A percentile compares a stretch with the other conserved stretches of the same genome.
Evolutionary conservation across 2,329 filamentous ascomycete species (phyloP).

Genomic region (Fusarium ambrosium): DNA sequence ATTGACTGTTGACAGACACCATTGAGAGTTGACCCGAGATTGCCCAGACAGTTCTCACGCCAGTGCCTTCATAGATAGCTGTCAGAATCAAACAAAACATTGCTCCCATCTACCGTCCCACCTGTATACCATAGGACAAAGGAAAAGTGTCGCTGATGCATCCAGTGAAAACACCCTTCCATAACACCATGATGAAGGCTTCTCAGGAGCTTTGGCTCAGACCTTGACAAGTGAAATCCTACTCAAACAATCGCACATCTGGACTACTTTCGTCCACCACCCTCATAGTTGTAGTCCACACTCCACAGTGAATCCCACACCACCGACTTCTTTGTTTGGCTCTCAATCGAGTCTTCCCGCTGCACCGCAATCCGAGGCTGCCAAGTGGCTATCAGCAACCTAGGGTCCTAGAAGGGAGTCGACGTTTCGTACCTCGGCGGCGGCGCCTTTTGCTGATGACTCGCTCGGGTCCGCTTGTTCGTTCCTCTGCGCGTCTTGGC

Average conservation of each 20-base stretch:
- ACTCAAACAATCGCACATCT: not conserved
- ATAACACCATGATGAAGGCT: conserved; percentile 27
- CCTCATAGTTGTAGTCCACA: conserved; percentile 69
- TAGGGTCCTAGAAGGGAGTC: conserved; percentile 66
- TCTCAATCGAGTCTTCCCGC: conserved; percentile 57
- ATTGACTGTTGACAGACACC: conserved; percentile 11
- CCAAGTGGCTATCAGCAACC: conserved; percentile 50
- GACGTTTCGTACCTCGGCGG: conserved; percentile 66
- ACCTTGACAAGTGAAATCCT: not conserved
- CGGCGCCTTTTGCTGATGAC: conserved; percentile 39
- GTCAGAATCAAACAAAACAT: conserved; percentile 13
- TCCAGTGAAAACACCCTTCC: conserved; percentile 22
- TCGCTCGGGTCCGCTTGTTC: conserved; percentile 45
- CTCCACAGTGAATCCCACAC: conserved; percentile 75
- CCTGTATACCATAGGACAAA: conserved; percentile 20
- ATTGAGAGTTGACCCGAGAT: not conserved
- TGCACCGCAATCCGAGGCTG: conserved; percentile 50
- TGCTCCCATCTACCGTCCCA: conserved; percentile 22
- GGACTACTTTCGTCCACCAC: conserved; percentile 47
- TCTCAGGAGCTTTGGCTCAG: not conserved
- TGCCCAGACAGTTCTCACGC: not conserved
- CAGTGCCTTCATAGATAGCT: not conserved
- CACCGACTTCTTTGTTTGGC: conserved; percentile 64
- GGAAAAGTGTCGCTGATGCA: conserved; percentile 28
- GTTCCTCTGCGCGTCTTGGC: conserved; percentile 29